Conservation (phyloP, 169 alveolate species). For the Plasmodium sp. region DNA sequence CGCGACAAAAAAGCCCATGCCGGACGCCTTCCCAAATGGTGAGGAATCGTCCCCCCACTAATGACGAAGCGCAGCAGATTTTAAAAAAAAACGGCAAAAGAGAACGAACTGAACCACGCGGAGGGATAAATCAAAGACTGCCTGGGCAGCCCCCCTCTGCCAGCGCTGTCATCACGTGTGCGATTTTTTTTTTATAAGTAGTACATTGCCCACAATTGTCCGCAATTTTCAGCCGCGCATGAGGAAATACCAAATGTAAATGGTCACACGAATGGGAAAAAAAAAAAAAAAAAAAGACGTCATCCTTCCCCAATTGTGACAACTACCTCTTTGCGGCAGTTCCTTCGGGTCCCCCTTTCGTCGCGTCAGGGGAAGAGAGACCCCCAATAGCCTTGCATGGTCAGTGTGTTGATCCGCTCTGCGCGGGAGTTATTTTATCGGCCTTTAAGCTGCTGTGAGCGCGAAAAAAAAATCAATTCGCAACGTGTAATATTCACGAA, state of each 20-base stretch:
- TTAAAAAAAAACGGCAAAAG: not conserved
- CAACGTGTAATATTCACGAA: no score
- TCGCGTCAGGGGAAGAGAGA: not conserved
- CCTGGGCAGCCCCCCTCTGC: not conserved
- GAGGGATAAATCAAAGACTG: not conserved
- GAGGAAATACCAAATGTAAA: not conserved
- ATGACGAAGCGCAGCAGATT: not conserved
- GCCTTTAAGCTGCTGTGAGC: not conserved
- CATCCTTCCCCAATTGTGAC: not conserved
- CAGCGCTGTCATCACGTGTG: not conserved
- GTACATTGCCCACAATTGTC: not conserved
- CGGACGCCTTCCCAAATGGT: not conserved
- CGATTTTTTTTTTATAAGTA: not conserved
- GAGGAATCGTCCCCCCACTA: not conserved
- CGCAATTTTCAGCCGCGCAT: not conserved
- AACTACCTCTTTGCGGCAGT: not conserved
- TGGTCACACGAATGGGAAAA: not conserved
- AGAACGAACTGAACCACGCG: not conserved
- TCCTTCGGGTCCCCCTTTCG: not conserved
- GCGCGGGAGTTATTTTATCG: not conserved
- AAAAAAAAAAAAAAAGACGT: not conserved
- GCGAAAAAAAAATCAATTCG: not conserved
- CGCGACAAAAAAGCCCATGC: not conserved
- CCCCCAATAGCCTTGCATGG: not conserved
- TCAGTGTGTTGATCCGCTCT: not conserved